Conservation (phyloP, 129 eudicot genomes). For the Logfia minima region DNA sequence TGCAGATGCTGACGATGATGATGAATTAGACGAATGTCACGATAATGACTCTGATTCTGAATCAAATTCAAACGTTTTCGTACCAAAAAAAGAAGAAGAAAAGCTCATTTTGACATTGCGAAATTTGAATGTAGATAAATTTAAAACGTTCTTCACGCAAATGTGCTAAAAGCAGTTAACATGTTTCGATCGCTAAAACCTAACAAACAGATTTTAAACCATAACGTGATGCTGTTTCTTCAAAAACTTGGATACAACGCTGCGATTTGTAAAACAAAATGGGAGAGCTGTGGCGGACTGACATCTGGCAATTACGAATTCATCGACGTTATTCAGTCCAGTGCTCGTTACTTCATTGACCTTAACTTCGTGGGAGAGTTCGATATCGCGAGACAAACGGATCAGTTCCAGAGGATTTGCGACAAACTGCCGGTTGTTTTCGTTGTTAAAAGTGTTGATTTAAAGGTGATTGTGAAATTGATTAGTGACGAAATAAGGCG, state of each 20-base stretch:
- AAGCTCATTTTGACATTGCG: conserved; percentile 13
- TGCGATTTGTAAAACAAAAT: conserved; percentile 73
- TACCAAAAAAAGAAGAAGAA: conserved; percentile 11
- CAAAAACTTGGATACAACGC: conserved; percentile 65
- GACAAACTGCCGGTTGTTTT: conserved; percentile 47
- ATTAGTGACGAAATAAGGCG: conserved; percentile 54
- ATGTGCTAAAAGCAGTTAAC: conserved; percentile 46
- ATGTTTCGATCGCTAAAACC: conserved; percentile 31
- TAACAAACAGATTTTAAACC: conserved; percentile 37
- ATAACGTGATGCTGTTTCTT: conserved; percentile 59
- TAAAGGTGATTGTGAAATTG: conserved; percentile 51
- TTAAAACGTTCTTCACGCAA: conserved; percentile 33
- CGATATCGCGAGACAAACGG: conserved; percentile 71
- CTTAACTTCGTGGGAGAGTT: conserved; percentile 60
- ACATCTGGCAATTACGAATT: conserved; percentile 75
- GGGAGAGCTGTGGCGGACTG: conserved; percentile 65
- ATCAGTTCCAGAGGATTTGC: conserved; percentile 34
- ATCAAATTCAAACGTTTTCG: conserved; percentile 34
- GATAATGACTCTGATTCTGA: conserved; percentile 41
- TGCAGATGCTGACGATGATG: not conserved
- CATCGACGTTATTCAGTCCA: conserved; percentile 58
- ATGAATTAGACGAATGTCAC: conserved; percentile 21
- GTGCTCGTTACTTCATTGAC: conserved; percentile 56
- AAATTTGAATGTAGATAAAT: conserved; percentile 33
- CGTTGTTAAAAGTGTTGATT: conserved; percentile 47